phyloP scores from a whole-genome alignment of 306 rosid genomes.

The Vigna reflexopilosa region DNA sequence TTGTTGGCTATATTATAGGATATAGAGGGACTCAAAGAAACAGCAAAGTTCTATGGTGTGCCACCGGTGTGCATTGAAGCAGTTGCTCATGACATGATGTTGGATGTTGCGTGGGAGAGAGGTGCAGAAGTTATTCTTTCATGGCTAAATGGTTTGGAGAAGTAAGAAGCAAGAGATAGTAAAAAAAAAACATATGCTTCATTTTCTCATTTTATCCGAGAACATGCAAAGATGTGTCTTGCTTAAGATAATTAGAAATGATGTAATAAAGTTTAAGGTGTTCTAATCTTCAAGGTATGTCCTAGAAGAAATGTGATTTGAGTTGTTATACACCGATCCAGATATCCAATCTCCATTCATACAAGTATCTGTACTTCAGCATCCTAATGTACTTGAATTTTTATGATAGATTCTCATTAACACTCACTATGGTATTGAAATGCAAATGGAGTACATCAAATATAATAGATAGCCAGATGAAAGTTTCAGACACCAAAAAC shows the following conservation, averaged over 20 bases:
- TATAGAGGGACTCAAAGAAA: constrained; percentile 72
- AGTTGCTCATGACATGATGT: constrained; percentile 90
- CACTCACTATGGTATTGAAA: too few species aligned
- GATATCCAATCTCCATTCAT: neutral
- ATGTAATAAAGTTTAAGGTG: constrained; percentile 22
- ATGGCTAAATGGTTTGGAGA: constrained; percentile 61
- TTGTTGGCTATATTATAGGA: constrained; percentile 52
- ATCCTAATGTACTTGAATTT: neutral
- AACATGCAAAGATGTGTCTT: constrained; percentile 6
- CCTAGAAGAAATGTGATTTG: constrained; percentile 18
- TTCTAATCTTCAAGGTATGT: constrained; percentile 27
- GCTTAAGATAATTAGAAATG: constrained; percentile 3
- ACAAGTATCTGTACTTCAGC: neutral
- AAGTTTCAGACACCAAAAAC: neutral
- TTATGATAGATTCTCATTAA: neutral
- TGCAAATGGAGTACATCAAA: neutral
- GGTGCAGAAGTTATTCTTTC: constrained; percentile 73
- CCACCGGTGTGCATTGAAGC: constrained; percentile 64
- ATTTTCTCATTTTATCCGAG: constrained; percentile 3
- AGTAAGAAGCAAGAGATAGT: constrained; percentile 28
- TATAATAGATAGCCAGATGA: neutral
- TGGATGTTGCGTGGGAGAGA: constrained; percentile 78
- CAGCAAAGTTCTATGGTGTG: constrained; percentile 72
- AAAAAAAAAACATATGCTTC: constrained; percentile 28
- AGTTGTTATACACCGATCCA: constrained; percentile 4